phyloP scores from a whole-genome alignment of 768 basidiomycete genomes.

The Xanthoconium purpureum region DNA sequence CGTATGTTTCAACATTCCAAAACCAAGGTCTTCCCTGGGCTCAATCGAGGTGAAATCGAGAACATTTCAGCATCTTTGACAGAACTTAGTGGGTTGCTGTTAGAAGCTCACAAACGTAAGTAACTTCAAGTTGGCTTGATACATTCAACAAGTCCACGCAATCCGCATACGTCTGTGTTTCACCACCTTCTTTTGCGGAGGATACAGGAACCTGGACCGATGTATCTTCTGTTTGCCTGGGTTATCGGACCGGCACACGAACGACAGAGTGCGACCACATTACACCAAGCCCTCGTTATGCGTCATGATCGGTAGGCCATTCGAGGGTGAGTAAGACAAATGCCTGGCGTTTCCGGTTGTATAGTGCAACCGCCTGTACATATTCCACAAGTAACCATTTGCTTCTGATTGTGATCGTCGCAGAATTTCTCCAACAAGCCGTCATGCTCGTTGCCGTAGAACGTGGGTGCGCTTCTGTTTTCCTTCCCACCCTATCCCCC shows the following conservation, averaged over 20 bases:
- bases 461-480: background rate
- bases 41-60: constrained; percentile 15
- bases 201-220: background rate
- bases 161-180: background rate
- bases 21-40: background rate
- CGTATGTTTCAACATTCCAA: background rate
- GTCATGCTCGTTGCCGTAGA: background rate
- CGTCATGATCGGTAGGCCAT: background rate
- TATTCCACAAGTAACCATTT: background rate
- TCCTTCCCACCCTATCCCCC: constrained; percentile 7
- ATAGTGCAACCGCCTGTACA: background rate
- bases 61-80: background rate
- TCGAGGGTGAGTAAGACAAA: background rate
- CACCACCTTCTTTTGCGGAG: background rate
- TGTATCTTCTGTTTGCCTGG: too few relatives aligned
- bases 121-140: background rate
- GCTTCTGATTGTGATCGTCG: constrained; percentile 9
- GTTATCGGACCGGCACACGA: too few relatives aligned
- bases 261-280: too few relatives aligned
- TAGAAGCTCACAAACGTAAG: background rate
- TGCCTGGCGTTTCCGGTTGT: background rate
- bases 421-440: background rate
- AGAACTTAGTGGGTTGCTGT: background rate
- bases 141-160: background rate
- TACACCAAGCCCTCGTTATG: background rate